Base-by-base conservation (phyloP, 176 grass and related monocot species). In the Panicum miliaceum region DNA sequence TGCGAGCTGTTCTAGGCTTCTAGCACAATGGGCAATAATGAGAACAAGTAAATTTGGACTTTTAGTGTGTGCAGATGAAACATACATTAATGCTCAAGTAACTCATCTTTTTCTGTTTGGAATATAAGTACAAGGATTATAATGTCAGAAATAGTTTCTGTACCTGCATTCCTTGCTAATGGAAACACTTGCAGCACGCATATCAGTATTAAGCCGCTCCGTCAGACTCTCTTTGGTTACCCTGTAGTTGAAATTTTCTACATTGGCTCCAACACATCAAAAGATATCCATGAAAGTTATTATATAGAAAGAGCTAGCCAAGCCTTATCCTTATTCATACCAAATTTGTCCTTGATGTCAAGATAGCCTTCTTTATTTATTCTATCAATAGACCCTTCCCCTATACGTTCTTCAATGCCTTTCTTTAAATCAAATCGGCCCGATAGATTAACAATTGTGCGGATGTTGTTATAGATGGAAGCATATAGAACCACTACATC, bases 401-500 rank as follows among this genome's bases (percentile, higher is more conserved):
- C 95, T 45, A 94, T 79, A 34, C 90, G 92, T 79, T 84, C 95
- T 93, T 93, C 84, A 76, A 95, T 67, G 25, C 92, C 95, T 91
- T 45, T 86, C 73, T 68, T 85, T 67, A 98, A 89, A 84, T 90
- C 73, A 90, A 95, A 98, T 22, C 92, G 92, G 19, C 95, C 92
- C 54, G 92, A 98, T 41, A 92, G 32, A 80, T 94, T 95, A 51
- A 94, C 77, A 83, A 93, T 89, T 79, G 73, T 88, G 63, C 10
- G 77, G 32, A 98, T 90, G 84, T 94, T 87, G 66, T 80, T 75
- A 45, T 93, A 93, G 3, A 87, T 42, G 34, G 92, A 98, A 76
- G 95, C 92, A 91, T 98, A 98, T 32, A 98, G 76, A 86, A 98
- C 86, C 73, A 95, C 92, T 20, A 88, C 89, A 91, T 91, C 76